Conservation (phyloP, 441 rosid species). For the Populus hybrid region DNA sequence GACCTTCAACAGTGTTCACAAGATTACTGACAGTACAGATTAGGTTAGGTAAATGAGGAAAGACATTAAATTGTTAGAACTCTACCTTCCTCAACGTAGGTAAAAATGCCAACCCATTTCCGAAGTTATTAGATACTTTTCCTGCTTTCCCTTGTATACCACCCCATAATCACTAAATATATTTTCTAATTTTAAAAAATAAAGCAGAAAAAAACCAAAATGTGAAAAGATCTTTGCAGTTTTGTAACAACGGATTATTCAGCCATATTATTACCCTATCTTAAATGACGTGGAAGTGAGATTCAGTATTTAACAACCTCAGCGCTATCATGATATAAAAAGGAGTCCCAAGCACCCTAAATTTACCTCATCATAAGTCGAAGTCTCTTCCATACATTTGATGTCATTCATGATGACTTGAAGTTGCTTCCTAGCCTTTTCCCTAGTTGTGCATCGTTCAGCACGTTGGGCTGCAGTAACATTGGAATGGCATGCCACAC, state of each 20-base stretch:
- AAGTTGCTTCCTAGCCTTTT: constrained; percentile 63
- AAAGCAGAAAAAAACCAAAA: background rate
- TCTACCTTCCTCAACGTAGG: background rate
- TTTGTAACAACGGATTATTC: background rate
- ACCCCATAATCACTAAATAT: background rate
- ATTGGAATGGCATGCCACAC: constrained; percentile 87
- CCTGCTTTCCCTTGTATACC: background rate
- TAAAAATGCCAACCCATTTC: background rate
- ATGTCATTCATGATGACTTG: constrained; percentile 46
- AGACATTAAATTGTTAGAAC: background rate
- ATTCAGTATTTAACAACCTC: background rate
- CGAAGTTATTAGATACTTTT: background rate
- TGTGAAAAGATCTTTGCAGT: background rate
- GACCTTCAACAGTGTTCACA: background rate
- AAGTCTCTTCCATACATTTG: constrained; percentile 28
- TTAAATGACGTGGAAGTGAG: background rate
- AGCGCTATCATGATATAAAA: background rate
- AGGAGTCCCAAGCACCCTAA: background rate
- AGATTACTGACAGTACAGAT: background rate
- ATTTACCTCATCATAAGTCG: constrained; percentile 42
- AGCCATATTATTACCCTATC: background rate
- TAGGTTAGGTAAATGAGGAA: background rate
- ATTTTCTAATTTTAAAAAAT: background rate
- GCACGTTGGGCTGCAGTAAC: constrained; percentile 77
- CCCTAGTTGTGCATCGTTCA: constrained; percentile 57